Evolutionary conservation across 495 filamentous ascomycete species (phyloP).

Genomic region (Rhypophila decipiens): DNA sequence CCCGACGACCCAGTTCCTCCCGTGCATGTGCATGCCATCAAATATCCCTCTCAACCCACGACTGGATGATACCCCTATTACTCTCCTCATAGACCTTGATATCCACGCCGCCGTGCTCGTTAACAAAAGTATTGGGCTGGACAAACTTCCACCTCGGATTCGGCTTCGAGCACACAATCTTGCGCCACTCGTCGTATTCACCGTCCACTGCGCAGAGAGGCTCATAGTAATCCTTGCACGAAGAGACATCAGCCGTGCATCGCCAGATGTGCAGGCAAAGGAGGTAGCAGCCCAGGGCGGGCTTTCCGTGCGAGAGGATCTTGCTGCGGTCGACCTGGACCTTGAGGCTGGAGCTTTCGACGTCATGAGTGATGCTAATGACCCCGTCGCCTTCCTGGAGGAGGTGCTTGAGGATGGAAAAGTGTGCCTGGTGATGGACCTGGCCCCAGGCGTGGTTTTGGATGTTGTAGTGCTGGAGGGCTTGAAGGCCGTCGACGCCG

Average conservation of each 20-base stretch:
- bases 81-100: conserved; percentile 40
- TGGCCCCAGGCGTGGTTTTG: conserved; percentile 43
- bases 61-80: conserved; percentile 34
- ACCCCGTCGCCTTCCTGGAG: conserved; percentile 28
- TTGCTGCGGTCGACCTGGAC: conserved; percentile 32
- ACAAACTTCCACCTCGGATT: conserved; percentile 29
- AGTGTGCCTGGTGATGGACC: conserved; percentile 42
- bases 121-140: conserved; percentile 41
- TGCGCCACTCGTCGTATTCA: conserved; percentile 29
- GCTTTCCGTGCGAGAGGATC: conserved; percentile 33
- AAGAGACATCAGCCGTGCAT: conserved; percentile 38
- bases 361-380: no score
- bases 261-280: conserved; percentile 41
- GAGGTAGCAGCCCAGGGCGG: conserved; percentile 37
- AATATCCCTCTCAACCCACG: conserved; percentile 30
- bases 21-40: no score
- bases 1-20: no score
- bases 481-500: conserved; percentile 38
- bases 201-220: conserved; percentile 32
- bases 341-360: conserved; percentile 12
- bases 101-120: conserved; percentile 23
- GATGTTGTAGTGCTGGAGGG: conserved; percentile 37
- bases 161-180: conserved; percentile 29
- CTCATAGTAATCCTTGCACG: conserved; percentile 35
- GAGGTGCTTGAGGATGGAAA: conserved; percentile 35